phyloP scores from a whole-genome alignment of 1,284 basidiomycete species.

The Rhodotorula sp. region DNA sequence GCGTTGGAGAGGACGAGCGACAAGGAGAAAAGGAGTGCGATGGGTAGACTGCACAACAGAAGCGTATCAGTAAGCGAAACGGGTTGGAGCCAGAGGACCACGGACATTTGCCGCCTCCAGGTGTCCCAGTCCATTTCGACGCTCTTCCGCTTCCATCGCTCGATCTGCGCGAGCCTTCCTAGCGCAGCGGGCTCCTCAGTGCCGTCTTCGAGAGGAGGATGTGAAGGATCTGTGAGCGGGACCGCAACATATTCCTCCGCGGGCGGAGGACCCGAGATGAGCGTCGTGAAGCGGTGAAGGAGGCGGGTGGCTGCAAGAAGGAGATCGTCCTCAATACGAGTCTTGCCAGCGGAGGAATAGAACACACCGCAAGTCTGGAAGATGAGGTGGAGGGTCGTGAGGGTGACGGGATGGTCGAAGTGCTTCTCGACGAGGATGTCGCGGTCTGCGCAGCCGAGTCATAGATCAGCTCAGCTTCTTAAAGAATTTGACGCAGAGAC shows the following conservation, averaged over 20 bases:
- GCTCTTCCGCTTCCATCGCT: conserved; percentile 20
- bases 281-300: conserved; percentile 30
- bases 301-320: conserved; percentile 20
- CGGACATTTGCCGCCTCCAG: conserved; percentile 29
- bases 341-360: background rate
- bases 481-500: background rate
- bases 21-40: conserved; percentile 39
- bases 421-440: conserved; percentile 34
- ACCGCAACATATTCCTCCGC: conserved; percentile 18
- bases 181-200: background rate
- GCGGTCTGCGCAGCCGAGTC: conserved; percentile 11
- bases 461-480: background rate
- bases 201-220: background rate
- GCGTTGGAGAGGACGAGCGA: conserved; percentile 38
- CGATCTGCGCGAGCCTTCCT: background rate
- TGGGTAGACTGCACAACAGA: conserved; percentile 23
- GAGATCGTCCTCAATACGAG: too few species aligned
- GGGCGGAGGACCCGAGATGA: conserved; percentile 31
- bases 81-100: background rate
- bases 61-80: background rate
- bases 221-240: background rate
- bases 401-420: conserved; percentile 41
- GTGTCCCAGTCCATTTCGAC: conserved; percentile 26
- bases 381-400: conserved; percentile 33
- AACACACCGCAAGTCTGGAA: conserved; percentile 29